phyloP scores from a whole-genome alignment of 208 protist species.

The Vickermania spadyakhi region DNA sequence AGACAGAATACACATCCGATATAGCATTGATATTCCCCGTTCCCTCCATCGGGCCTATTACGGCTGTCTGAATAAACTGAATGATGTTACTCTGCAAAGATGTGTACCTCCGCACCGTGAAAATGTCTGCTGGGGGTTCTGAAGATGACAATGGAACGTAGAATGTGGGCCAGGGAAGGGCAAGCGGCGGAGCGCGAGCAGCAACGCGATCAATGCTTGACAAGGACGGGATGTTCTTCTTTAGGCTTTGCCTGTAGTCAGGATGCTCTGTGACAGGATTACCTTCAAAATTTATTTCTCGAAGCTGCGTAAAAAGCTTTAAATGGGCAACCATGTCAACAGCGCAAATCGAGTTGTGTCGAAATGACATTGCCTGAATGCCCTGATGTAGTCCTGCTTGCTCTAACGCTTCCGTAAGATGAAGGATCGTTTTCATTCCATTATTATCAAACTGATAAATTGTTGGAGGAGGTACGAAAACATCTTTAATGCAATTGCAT shows the following conservation, averaged over 20 bases:
- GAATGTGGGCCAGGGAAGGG: slow-evolving; percentile 71
- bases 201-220: slow-evolving; percentile 44
- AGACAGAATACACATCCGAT: slow-evolving; percentile 58
- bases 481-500: slow-evolving; percentile 53
- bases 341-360: slow-evolving; percentile 44
- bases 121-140: neutral
- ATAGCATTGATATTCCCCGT: slow-evolving; percentile 58
- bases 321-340: slow-evolving; percentile 35
- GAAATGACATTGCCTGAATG: slow-evolving; percentile 51
- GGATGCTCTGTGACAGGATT: slow-evolving; percentile 46
- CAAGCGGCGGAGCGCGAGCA: slow-evolving; percentile 40
- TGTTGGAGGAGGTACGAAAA: slow-evolving; percentile 48
- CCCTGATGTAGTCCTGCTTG: slow-evolving; percentile 46
- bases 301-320: slow-evolving; percentile 46
- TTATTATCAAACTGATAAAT: slow-evolving; percentile 60
- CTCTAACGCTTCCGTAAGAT: slow-evolving; percentile 48
- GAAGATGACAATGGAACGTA: slow-evolving; percentile 12
- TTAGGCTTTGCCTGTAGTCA: slow-evolving; percentile 45
- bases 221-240: slow-evolving; percentile 60
- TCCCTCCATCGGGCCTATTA: slow-evolving; percentile 47
- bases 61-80: slow-evolving; percentile 50
- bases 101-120: slow-evolving; percentile 13
- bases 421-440: slow-evolving; percentile 40
- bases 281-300: slow-evolving; percentile 48
- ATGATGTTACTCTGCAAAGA: slow-evolving; percentile 36